These are phyloP conservation scores for Reutealis trisperma DNA, from an alignment of 345 rosid species.

Conservation along the genomic window DNA sequence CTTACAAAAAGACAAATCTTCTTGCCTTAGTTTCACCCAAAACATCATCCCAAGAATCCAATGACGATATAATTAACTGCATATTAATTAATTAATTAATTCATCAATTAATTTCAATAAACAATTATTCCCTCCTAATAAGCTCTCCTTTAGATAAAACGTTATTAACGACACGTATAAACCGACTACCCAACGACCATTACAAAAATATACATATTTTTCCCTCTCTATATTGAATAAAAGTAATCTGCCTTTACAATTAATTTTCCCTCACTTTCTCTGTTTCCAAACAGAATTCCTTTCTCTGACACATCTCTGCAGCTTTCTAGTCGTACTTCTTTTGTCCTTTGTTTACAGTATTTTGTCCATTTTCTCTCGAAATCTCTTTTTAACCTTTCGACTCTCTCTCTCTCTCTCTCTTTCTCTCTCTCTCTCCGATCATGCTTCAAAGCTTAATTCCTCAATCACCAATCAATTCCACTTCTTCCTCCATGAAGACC, in stretches of 20 bases:
- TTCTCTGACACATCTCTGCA: slow-evolving; percentile 35
- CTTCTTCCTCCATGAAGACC: slow-evolving; percentile 53
- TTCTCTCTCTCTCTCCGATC: slow-evolving; percentile 28
- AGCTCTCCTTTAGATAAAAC: slow-evolving; percentile 31
- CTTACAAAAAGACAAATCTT: slow-evolving; percentile 23
- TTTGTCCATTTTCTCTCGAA: slow-evolving; percentile 46
- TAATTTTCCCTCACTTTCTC: slow-evolving; percentile 31
- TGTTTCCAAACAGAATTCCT: slow-evolving; percentile 25
- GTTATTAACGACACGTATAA: slow-evolving; percentile 43
- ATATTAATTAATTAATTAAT: neutral
- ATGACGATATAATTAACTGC: slow-evolving; percentile 18
- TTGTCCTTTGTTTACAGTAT: slow-evolving; percentile 26
- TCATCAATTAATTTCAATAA: neutral
- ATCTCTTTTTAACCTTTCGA: slow-evolving; percentile 23
- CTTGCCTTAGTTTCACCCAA: slow-evolving; percentile 18
- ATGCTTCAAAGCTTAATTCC: slow-evolving; percentile 64
- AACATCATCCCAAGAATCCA: slow-evolving; percentile 39
- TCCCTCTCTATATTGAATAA: slow-evolving; percentile 16
- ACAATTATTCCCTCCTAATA: slow-evolving; percentile 7
- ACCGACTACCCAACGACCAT: slow-evolving; percentile 27
- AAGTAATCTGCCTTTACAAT: slow-evolving; percentile 20
- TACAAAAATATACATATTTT: neutral
- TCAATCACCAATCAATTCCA: slow-evolving; percentile 37
- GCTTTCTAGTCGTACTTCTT: slow-evolving; percentile 24
- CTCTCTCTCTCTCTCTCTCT: slow-evolving; percentile 7